A percentile compares a stretch with the other conserved stretches of the same genome.
Evolutionary conservation across 202 grass and related monocot species (phyloP).

Genomic region (Brachypodium distachyon): DNA sequence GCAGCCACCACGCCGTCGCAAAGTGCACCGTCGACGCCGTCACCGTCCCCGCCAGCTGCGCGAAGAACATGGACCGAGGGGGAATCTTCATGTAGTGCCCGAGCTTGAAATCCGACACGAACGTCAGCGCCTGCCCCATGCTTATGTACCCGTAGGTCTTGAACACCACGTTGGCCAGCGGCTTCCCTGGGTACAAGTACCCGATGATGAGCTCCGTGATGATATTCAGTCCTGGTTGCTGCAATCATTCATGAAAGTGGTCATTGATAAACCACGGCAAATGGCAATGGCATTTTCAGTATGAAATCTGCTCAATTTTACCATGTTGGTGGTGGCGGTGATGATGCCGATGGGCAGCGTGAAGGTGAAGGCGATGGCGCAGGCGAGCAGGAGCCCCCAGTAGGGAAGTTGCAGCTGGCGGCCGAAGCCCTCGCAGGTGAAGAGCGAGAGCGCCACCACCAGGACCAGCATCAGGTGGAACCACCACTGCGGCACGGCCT

Average conservation of each 20-base stretch:
- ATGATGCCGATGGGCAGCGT: conserved; percentile 79
- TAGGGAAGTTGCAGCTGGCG: conserved; percentile 64
- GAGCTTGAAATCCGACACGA: conserved; percentile 73
- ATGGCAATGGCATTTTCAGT: neutral
- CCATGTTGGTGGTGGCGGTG: conserved; percentile 63
- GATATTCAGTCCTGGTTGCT: conserved; percentile 74
- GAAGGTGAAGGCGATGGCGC: conserved; percentile 56
- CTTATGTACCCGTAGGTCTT: conserved; percentile 81
- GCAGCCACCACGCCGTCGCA: conserved; percentile 65
- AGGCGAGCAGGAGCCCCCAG: conserved; percentile 69
- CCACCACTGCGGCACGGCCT: conserved; percentile 77
- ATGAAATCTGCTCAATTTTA: neutral
- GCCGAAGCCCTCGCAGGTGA: conserved; percentile 65
- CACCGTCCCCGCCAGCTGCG: conserved; percentile 52
- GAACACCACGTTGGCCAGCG: conserved; percentile 70
- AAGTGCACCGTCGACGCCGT: conserved; percentile 60
- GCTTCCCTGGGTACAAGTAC: conserved; percentile 69
- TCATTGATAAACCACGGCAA: neutral
- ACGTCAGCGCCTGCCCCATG: conserved; percentile 71
- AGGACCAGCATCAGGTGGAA: conserved; percentile 57
- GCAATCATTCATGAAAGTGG: neutral
- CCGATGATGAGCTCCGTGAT: conserved; percentile 84
- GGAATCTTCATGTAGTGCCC: conserved; percentile 97
- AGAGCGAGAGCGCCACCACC: conserved; percentile 42
- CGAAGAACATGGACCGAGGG: conserved; percentile 64